Base-by-base conservation (phyloP, 306 rosid species). In the Pachyrhizus erosus region DNA sequence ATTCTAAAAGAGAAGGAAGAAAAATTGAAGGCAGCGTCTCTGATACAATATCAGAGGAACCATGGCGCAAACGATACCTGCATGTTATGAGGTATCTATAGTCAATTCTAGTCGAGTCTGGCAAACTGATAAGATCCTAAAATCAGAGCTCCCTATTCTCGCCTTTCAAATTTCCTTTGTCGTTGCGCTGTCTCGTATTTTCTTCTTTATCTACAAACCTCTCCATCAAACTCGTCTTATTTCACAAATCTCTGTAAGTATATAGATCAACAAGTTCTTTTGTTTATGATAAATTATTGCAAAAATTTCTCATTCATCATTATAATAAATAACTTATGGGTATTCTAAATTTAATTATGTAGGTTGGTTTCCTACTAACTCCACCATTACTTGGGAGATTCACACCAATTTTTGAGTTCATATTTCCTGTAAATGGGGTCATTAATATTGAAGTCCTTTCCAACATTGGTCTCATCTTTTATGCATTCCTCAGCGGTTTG, bases 401-500 rank as follows among this genome's bases (percentile, higher is more conserved):
- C 9, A 0, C 31, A 1, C 0, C 0, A 0, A 0, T 73, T 1
- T 81, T 61, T 9, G 0, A 0, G 1, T 24, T 9, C 15, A 2
- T 78, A 13, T 81, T 5, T 42, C 86, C 87, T 4, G 1, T 45
- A n/a, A 18, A 8, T 0, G 85, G 88, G 2, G 8, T 82, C 6
- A 1, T 86, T 5, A 77, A 58, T 34, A 0, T 52, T 1, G 89
- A 89, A 62, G 73, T 85, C 0, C 0, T 75, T 3, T 3, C 83
- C 48, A 20, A 82, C 72, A 0, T 84, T 26, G 89, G 90, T 9
- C 24, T 82, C 0, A 68, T 84, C 2, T 89, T 7, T 85, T 79
- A 84, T 17, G 64, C 82, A 7, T 88, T 88, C 75, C 86, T 88
- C 18, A 83, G 37, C 3, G 91, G 89, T 5, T 54, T 83, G 64